A percentile compares a stretch with the other conserved stretches of the same genome.
Conservation (phyloP, 2,329 filamentous ascomycete genomes). For the Tetracladium maxilliforme region DNA sequence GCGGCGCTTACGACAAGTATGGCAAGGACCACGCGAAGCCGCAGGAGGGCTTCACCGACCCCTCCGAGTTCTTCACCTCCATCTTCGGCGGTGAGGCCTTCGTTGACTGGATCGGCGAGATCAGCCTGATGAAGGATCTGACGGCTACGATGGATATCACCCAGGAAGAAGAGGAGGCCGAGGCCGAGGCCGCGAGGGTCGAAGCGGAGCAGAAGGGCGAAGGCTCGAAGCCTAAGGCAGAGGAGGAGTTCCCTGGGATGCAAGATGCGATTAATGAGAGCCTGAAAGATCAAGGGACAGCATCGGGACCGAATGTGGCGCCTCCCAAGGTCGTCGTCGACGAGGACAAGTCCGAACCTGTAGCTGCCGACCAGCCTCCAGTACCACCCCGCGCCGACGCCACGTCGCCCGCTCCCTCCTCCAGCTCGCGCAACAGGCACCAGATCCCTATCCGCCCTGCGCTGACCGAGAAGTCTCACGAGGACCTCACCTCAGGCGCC, state of each 20-base stretch:
- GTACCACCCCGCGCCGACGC: slow-evolving; percentile 23
- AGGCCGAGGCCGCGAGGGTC: slow-evolving; percentile 17
- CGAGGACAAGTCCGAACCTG: slow-evolving; percentile 8
- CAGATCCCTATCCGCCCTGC: slow-evolving; percentile 69
- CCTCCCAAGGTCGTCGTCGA: slow-evolving; percentile 11
- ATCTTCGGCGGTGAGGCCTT: slow-evolving; percentile 98
- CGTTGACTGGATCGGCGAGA: slow-evolving; percentile 92
- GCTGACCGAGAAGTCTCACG: slow-evolving; percentile 77
- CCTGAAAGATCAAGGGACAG: slow-evolving; percentile 18
- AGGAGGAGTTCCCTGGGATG: slow-evolving; percentile 39
- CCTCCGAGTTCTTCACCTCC: slow-evolving; percentile 93
- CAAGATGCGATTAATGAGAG: slow-evolving; percentile 42
- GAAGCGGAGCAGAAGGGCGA: slow-evolving; percentile 7
- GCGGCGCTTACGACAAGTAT: slow-evolving; percentile 89
- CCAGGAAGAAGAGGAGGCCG: slow-evolving; percentile 64
- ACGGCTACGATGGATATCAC: slow-evolving; percentile 98
- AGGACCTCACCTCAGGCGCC: slow-evolving; percentile 51
- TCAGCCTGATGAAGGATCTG: slow-evolving; percentile 95
- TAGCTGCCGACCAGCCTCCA: slow-evolving; percentile 18
- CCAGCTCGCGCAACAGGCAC: slow-evolving; percentile 19
- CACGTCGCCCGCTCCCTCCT: slow-evolving; percentile 16
- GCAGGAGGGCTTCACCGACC: slow-evolving; percentile 85
- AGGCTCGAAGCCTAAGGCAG: too few species aligned
- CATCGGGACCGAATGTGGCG: slow-evolving; percentile 1
- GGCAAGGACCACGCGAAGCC: slow-evolving; percentile 92